Conservation (phyloP, 371 early-diverging fungal genomes). For the Mortierella sp. region DNA sequence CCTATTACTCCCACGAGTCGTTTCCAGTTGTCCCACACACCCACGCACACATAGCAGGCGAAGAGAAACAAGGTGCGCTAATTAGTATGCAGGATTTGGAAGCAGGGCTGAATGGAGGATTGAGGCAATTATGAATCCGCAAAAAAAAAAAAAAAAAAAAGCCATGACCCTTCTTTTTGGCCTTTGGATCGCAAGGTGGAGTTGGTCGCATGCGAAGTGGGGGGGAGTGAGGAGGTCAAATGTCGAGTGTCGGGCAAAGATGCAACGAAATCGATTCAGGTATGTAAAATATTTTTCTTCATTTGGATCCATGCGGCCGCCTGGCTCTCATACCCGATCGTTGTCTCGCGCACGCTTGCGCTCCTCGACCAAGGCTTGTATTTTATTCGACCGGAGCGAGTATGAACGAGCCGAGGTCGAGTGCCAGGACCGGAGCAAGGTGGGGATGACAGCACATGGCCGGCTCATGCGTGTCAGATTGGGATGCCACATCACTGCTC, state of each 20-base stretch:
- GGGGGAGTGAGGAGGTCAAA: too few species aligned
- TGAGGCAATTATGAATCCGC: not conserved
- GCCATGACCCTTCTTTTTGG: not conserved
- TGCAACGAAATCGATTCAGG: too few species aligned
- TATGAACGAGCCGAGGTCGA: slow-evolving; percentile 14
- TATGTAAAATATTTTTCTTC: too few species aligned
- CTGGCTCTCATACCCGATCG: slow-evolving; percentile 36
- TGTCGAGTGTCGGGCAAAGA: too few species aligned
- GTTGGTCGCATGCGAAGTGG: not conserved
- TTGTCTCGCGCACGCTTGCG: slow-evolving; percentile 29
- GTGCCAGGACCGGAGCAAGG: not conserved
- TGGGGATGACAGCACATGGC: not conserved
- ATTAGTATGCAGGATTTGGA: too few species aligned
- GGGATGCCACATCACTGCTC: slow-evolving; percentile 32
- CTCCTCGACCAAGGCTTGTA: slow-evolving; percentile 33
- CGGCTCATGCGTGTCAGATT: slow-evolving; percentile 17
- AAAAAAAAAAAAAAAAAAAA: not conserved
- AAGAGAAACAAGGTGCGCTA: too few species aligned
- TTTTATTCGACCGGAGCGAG: slow-evolving; percentile 33
- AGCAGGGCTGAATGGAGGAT: too few species aligned
- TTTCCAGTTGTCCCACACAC: too few species aligned
- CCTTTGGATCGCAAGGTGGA: not conserved
- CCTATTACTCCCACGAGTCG: slow-evolving; percentile 35
- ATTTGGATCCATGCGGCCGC: too few species aligned
- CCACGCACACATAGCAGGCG: too few species aligned